Base-by-base conservation (phyloP, 2,329 filamentous ascomycete species). In the Xylaria sp. region DNA sequence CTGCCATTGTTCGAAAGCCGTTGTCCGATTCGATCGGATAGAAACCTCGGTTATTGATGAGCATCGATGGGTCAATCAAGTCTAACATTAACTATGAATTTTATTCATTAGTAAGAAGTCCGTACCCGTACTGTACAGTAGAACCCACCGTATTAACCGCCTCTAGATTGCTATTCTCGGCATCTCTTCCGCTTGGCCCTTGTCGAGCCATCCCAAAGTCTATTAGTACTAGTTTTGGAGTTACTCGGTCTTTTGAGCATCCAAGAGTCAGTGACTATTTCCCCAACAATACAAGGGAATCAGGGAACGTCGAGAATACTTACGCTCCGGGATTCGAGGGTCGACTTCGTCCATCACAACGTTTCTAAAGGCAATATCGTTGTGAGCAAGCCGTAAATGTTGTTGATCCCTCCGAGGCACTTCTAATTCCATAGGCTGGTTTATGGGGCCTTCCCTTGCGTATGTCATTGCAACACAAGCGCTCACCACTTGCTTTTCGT, bases 391-490 rank as follows among this genome's bases (percentile, higher is more conserved):
- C 20, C 20, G 2, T 9, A 23, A 17, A 40, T 48, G 58, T 20
- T 23, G 6, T 9, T 20, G 26, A 40, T 1, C 11, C 7, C 11
- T 54, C 20, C n/a, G 33, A 10, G 36, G 40, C 13, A 5, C 33
- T 28, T 68, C 66, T 13, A 59, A n/a, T 11, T 44, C 26, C 15
- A 51, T 7, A 6, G 42, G 42, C 23, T 10, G 23, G 2, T 31
- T 42, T 13, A 7, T 1, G 20, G 13, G 63, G 5, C 17, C 54
- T 11, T 33, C 36, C 20, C 42, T 48, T 5, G 13, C 11, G 15
- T 60, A 54, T 6, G 67, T 65, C 63, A 69, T 59, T 13, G 51
- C 67, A 31, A 66, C 49, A 48, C 63, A 66, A 11, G 54, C 59
- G 6, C 67, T 44, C n/a, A 69, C 44, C 48, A 69, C 67, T 68